Evolutionary conservation across 164 flowering plant genomes (phyloP), one percentile per base, ranked within the genome.

Genomic region (Umbilicus rupestris): DNA sequence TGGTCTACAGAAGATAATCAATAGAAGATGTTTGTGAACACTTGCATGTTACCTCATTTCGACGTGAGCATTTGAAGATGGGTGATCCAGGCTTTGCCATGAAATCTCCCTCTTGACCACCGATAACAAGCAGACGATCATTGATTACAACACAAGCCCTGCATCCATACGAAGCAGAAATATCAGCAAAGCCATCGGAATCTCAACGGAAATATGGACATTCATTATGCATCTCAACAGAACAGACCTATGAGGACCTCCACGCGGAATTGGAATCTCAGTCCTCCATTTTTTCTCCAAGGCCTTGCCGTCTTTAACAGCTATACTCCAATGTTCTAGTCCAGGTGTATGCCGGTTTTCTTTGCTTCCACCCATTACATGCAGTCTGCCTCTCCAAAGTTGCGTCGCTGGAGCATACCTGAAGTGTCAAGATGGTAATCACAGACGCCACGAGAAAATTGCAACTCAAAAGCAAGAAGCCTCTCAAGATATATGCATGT

Each of bases 81-180:
- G 98, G 97, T 50, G 98, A 94, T 58, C 95, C 89, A 52, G 98
- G 98, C 72, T 94, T 94, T 63, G 98, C 89, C 97, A 87, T 86
- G 69, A 94, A 94, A 82, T 94, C 98, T 66, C 98, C 98, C 74
- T 94, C 98, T 82, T 91, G 98, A 73, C 98, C 98, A 72, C 98
- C 98, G 77, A 94, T 83, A 33, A 88, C 84, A 76, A 73, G 77
- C 31, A 95, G 85, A 20, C 79, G 81, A 76, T 95, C 92, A 77
- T 90, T 68, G 68, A 73, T 78, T 49, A 86, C 98, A 67, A 87
- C 69, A 70, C 99, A 95, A 39, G 97, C 85, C 87, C 99, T 95
- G 46, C 57, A 62, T n/a, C 8, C 31, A 28, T 3, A 10, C 3
- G 9, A 3, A 57, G 15, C 46, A 24, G 3, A 49, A 49, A 49